phyloP scores from a whole-genome alignment of 192 early-diverging fungal genomes.

The Coemansia sp. region DNA sequence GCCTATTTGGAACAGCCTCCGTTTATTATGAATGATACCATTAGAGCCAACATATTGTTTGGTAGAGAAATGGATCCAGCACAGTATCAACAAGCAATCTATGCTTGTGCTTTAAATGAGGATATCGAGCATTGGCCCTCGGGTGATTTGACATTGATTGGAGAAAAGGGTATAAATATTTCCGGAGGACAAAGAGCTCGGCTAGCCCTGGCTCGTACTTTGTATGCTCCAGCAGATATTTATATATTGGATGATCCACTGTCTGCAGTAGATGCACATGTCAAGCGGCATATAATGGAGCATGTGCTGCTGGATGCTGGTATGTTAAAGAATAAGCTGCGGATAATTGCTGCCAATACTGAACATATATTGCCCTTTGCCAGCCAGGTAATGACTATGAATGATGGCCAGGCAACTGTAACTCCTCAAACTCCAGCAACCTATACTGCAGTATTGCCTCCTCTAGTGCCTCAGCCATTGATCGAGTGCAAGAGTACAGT shows the following conservation, averaged over 20 bases:
- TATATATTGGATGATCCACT: conserved; percentile 27
- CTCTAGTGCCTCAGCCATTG: background rate
- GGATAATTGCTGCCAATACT: background rate
- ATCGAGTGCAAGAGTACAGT: background rate
- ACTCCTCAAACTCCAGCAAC: background rate
- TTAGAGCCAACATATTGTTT: conserved; percentile 47
- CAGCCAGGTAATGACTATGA: background rate
- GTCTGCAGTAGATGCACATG: conserved; percentile 27
- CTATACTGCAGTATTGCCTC: background rate
- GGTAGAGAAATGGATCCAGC: conserved; percentile 13
- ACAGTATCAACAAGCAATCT: conserved; percentile 18
- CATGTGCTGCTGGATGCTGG: conserved; percentile 10
- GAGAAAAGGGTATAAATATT: conserved; percentile 58
- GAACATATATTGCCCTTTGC: background rate
- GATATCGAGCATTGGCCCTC: conserved; percentile 19
- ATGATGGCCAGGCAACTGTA: background rate
- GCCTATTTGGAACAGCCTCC: conserved; percentile 40
- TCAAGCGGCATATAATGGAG: conserved; percentile 23
- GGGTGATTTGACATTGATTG: conserved; percentile 56
- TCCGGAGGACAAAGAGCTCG: conserved; percentile 66
- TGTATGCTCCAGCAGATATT: conserved; percentile 60
- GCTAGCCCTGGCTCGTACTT: conserved; percentile 62
- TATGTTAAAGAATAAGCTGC: background rate
- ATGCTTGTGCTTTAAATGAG: conserved; percentile 23
- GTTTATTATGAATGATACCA: conserved; percentile 38